phyloP scores from a whole-genome alignment of 345 rosid genomes.

The Eucalyptus marginata region DNA sequence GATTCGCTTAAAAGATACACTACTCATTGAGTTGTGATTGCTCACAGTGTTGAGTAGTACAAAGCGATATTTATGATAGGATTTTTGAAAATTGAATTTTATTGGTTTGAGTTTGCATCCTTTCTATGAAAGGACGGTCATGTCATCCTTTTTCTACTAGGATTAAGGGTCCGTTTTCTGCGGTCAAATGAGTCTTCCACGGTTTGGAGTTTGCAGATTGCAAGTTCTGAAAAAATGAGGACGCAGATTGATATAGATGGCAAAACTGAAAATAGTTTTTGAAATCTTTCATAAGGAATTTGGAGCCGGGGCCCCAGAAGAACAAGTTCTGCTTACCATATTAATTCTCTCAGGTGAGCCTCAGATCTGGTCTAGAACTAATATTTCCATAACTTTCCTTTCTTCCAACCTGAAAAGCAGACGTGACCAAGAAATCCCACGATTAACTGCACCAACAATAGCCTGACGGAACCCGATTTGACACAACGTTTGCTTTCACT shows the following conservation, averaged over 20 bases:
- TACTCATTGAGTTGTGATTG: rapidly evolving
- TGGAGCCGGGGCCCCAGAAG: not conserved
- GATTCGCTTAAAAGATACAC: rapidly evolving
- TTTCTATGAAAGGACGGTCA: rapidly evolving
- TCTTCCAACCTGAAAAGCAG: not conserved
- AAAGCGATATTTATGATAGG: too few relatives aligned
- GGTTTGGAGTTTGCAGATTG: not conserved
- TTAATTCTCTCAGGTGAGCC: not conserved
- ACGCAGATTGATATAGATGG: not conserved
- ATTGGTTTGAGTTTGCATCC: rapidly evolving
- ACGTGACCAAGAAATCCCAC: not conserved
- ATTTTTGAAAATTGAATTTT: too few relatives aligned
- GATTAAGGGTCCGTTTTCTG: rapidly evolving
- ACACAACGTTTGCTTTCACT: not conserved
- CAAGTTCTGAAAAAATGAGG: not conserved
- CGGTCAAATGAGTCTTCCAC: not conserved
- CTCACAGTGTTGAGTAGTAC: too few relatives aligned
- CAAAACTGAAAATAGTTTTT: not conserved
- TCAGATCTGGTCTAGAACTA: not conserved
- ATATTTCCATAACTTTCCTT: not conserved
- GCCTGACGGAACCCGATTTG: not conserved
- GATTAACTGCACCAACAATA: not conserved
- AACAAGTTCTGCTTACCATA: not conserved
- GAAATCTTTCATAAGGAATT: not conserved
- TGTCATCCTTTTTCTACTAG: too few relatives aligned